A percentile compares a stretch with the other conserved stretches of the same genome.
These are phyloP conservation scores for Blastosporella zonata DNA, from an alignment of 1,284 basidiomycete species.

Conservation along the genomic window DNA sequence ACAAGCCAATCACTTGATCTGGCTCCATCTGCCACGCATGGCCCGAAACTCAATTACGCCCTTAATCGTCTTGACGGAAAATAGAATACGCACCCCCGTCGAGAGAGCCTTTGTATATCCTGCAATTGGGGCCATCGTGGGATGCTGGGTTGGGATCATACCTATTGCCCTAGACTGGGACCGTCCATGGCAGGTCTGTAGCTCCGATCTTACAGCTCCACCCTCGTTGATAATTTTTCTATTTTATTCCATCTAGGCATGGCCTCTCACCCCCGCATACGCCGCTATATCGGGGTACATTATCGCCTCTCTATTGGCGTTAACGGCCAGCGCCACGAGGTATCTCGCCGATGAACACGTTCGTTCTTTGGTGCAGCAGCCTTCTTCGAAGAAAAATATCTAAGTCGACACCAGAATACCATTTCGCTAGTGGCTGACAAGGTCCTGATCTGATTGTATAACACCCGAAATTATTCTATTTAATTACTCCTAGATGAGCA, in stretches of 20 bases:
- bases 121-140: constrained; percentile 65
- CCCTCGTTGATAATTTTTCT: neutral
- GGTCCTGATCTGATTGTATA: neutral
- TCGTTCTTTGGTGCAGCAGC: constrained; percentile 15
- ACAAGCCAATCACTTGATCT: constrained; percentile 2
- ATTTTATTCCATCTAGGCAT: constrained; percentile 50
- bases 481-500: no score
- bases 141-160: constrained; percentile 77
- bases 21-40: neutral
- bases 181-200: constrained; percentile 86
- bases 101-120: constrained; percentile 84
- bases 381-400: constrained; percentile 20
- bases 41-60: neutral
- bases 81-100: constrained; percentile 59
- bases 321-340: constrained; percentile 44
- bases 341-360: constrained; percentile 40
- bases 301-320: constrained; percentile 54
- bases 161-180: constrained; percentile 94
- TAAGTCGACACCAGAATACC: constrained; percentile 8
- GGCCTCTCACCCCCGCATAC: constrained; percentile 76
- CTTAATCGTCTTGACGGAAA: constrained; percentile 3
- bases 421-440: neutral
- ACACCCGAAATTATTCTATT: neutral
- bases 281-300: constrained; percentile 70
- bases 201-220: constrained; percentile 1